Evolutionary conservation across 2,329 filamentous ascomycete species (phyloP).

Genomic region (Pezicula radicicola): DNA sequence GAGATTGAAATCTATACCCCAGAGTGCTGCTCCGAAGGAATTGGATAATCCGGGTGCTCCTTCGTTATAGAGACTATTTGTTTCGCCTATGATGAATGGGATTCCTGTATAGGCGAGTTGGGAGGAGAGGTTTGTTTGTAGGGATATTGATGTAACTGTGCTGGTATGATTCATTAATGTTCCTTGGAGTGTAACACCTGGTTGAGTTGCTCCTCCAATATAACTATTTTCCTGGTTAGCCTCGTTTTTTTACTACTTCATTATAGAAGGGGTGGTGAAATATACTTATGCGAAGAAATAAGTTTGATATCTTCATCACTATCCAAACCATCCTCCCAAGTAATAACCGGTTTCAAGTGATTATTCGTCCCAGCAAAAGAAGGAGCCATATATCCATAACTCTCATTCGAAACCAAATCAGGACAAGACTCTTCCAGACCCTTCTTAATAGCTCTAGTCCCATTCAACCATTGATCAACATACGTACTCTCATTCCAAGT

Average conservation of each 20-base stretch:
- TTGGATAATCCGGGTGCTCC: slow-evolving; percentile 60
- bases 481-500: slow-evolving; percentile 53
- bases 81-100: slow-evolving; percentile 31
- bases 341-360: slow-evolving; percentile 44
- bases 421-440: slow-evolving; percentile 48
- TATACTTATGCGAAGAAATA: slow-evolving; percentile 59
- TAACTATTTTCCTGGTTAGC: slow-evolving; percentile 43
- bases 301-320: slow-evolving; percentile 44
- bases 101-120: slow-evolving; percentile 31
- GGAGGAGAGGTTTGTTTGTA: slow-evolving; percentile 26
- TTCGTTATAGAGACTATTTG: slow-evolving; percentile 61
- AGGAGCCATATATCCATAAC: slow-evolving; percentile 53
- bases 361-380: slow-evolving; percentile 53
- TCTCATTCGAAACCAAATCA: slow-evolving; percentile 35
- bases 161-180: slow-evolving; percentile 62
- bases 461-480: slow-evolving; percentile 55
- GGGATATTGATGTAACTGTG: slow-evolving; percentile 44
- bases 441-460: slow-evolving; percentile 44
- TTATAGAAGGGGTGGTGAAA: background rate
- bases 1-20: slow-evolving; percentile 61
- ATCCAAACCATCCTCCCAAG: slow-evolving; percentile 41
- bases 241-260: background rate
- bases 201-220: slow-evolving; percentile 55
- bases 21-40: slow-evolving; percentile 63
- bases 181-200: slow-evolving; percentile 57